Evolutionary conservation across 306 rosid genomes (phyloP), one percentile per base, ranked within the genome.

Genomic region (Fagus sylvatica): DNA sequence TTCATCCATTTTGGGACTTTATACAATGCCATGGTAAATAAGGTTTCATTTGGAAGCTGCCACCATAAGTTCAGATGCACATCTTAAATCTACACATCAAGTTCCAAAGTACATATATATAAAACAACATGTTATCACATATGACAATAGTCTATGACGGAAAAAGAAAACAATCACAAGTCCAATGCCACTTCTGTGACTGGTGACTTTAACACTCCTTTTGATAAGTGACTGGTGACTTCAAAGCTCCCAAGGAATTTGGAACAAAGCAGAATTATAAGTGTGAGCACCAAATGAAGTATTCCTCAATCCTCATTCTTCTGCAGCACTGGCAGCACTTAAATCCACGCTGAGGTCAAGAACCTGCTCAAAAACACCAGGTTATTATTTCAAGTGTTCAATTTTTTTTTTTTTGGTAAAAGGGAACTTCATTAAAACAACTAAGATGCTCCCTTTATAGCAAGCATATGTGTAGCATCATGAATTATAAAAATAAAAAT

Each of bases 321-420:
- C 97, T 39, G 97, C 97, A 53, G 98, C 98, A 84, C 97, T 89
- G 15, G 98, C 98, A 81, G 97, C 93, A 79, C 97, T 94, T 53
- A 94, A 85, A 89, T 94, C 98, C 90, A 94, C 97, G 49, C 87
- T 88, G 53, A 94, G 95, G 87, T 94, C 98, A 79, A 92, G 78
- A 80, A 78, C 93, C 97, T 94, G 89, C 48, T 51, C 86, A 79
- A 77, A 68, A 37, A 74, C 46, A 76, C 60, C 57, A 46, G 43
- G 60, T 32, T n/a, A n/a, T n/a, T n/a, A n/a, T n/a, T n/a, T n/a
- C n/a, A n/a, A n/a, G n/a, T n/a, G n/a, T n/a, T n/a, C n/a, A n/a
- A n/a, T n/a, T n/a, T n/a, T n/a, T n/a, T n/a, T n/a, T n/a, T n/a
- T n/a, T n/a, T n/a, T n/a, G n/a, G n/a, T n/a, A n/a, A n/a, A n/a